Evolutionary conservation across 352 stramenopile species (phyloP).

Genomic region (Phytophthora capsici): DNA sequence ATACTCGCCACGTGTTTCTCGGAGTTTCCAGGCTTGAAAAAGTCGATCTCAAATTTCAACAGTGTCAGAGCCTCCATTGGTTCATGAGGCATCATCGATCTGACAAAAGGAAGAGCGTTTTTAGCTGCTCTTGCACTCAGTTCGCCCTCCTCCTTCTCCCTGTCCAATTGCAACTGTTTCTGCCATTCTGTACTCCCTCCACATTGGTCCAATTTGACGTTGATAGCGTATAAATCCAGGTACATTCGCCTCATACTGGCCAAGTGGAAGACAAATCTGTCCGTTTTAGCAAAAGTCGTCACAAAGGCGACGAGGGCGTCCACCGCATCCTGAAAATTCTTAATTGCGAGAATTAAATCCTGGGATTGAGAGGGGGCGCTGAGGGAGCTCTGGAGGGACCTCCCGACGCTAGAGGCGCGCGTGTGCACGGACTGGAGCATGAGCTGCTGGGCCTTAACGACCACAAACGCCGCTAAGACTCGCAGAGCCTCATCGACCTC

Average conservation of each 20-base stretch:
- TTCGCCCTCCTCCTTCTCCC: conserved; percentile 20
- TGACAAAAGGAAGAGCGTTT: conserved; percentile 32
- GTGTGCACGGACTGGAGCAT: conserved; percentile 17
- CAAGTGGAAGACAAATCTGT: conserved; percentile 30
- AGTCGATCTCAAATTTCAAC: conserved; percentile 43
- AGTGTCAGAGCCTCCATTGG: conserved; percentile 40
- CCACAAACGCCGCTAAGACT: background rate
- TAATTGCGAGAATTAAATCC: background rate
- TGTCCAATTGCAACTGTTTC: conserved; percentile 10
- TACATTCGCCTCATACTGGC: conserved; percentile 34
- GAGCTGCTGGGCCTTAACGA: conserved; percentile 4
- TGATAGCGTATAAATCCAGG: conserved; percentile 4
- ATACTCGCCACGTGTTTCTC: conserved; percentile 30
- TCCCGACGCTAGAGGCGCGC: conserved; percentile 6
- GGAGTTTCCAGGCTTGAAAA: conserved; percentile 29
- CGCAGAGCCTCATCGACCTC: background rate
- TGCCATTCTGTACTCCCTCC: conserved; percentile 7
- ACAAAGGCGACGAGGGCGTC: conserved; percentile 1
- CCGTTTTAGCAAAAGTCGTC: conserved; percentile 26
- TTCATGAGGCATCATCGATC: conserved; percentile 32
- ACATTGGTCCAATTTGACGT: conserved; percentile 9
- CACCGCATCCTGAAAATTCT: conserved; percentile 1
- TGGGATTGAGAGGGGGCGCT: background rate
- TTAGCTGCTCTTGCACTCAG: conserved; percentile 23
- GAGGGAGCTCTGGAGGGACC: conserved; percentile 1